Conservation (phyloP, 148 eudicot genomes). For the Fagopyrum esculentum region DNA sequence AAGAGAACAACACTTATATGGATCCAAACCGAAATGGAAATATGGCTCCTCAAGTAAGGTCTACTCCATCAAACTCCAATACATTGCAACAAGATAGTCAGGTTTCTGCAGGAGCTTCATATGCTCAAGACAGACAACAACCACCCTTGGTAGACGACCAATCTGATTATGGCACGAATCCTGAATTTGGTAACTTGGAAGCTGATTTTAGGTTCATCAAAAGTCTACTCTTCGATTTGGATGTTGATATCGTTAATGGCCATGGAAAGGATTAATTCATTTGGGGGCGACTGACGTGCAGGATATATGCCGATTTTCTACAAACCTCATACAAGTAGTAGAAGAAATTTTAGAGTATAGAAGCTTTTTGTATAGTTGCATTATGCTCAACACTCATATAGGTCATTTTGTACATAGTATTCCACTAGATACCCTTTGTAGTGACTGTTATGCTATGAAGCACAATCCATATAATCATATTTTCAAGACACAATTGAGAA, state of each 20-base stretch:
- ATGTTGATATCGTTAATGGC: not conserved
- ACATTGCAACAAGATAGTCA: not conserved
- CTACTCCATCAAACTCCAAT: not conserved
- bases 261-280: too few species aligned
- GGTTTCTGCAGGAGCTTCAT: not conserved
- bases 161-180: not conserved
- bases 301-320: not conserved
- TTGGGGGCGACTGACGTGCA: too few species aligned
- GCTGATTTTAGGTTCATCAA: not conserved
- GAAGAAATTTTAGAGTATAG: not conserved
- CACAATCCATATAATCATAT: too few species aligned
- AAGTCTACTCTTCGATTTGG: not conserved
- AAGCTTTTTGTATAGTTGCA: slow-evolving; percentile 9
- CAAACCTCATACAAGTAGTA: not conserved
- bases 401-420: too few species aligned
- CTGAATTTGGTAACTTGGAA: not conserved
- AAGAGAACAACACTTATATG: not conserved
- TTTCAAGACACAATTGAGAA: too few species aligned
- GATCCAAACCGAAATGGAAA: not conserved
- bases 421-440: too few species aligned
- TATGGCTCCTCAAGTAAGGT: not conserved
- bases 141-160: not conserved
- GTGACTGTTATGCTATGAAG: too few species aligned
- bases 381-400: too few species aligned
- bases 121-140: not conserved